Conservation (phyloP, 305 asterid species). For the Rubia balearica region DNA sequence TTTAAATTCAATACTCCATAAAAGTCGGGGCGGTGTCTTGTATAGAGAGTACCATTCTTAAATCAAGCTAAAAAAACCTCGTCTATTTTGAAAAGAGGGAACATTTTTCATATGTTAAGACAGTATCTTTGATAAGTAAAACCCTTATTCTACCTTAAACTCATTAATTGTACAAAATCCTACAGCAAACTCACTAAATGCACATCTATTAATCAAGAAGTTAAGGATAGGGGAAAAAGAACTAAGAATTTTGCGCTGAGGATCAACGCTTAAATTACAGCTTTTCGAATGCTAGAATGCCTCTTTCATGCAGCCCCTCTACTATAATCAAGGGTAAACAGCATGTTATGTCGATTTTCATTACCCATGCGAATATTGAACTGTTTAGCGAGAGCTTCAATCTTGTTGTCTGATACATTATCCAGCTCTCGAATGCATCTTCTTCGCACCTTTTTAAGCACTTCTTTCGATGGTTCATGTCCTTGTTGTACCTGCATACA, state of each 20-base stretch:
- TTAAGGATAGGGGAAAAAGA: not conserved
- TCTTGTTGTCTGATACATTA: conserved; percentile 36
- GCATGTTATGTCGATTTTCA: conserved; percentile 50
- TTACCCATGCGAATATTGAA: conserved; percentile 36
- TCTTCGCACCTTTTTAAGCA: conserved; percentile 63
- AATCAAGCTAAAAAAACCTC: no score
- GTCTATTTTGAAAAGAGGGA: not conserved
- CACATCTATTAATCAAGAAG: not conserved
- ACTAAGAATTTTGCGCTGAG: not conserved
- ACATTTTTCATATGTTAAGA: not conserved
- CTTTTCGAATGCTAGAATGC: not conserved
- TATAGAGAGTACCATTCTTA: no score
- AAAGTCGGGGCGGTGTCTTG: no score
- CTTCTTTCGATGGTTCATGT: conserved; percentile 51
- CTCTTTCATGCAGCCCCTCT: conserved; percentile 27
- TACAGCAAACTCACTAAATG: not conserved
- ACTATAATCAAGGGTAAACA: conserved; percentile 46
- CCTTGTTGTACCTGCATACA: conserved; percentile 48
- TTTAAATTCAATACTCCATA: no score
- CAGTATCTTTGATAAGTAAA: not conserved
- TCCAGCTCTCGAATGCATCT: conserved; percentile 76
- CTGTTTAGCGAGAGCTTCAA: conserved; percentile 39
- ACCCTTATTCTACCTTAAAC: not conserved
- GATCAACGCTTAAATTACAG: conserved; percentile 5
- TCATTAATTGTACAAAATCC: not conserved